Base-by-base conservation (phyloP, 805 yeast species). In the Monosporozyma aerobia region DNA sequence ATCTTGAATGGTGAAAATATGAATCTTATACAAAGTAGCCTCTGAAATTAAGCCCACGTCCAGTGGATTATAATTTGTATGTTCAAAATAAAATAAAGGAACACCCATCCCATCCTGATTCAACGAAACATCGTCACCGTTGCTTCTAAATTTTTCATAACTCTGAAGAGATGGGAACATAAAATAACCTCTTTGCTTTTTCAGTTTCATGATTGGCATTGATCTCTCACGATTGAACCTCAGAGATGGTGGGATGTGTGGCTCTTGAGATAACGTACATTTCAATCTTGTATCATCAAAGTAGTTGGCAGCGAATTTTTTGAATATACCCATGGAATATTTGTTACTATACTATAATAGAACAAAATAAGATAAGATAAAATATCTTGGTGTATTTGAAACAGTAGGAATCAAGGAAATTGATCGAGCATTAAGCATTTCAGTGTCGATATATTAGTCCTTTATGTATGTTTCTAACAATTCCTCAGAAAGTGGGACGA, bases 71-170 rank as follows among this genome's bases (percentile, higher is more conserved):
- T 43, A 43, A 23, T 43, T 43, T 10, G 45, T 43, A 10, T 16
- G 41, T 41, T 46, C 40, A 19, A 59, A 53, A 14, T 51, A 56
- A 22, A 59, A 47, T 23, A 59, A 47, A 1, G 61, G 62, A 5
- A 57, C 41, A 10, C 62, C 62, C 9, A 57, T 55, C 30, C 61
- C 62, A 22, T 57, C 59, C n/a, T 53, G 46, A 35, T 52, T 51
- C 22, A 55, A 30, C 5, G 30, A 23, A 14, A 43, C 47, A 10
- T 48, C 33, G 7, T 54, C 39, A 11, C 46, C 46, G 22, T 44
- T 44, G 10, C 35, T 54, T 48, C 53, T 57, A 47, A 54, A 59
- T 33, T 30, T 48, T 45, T 57, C 61, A 44, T 48, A 56, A 2
- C 58, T 54, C 40, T 57, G 57, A 44, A 49, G 47, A 25, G 59